Percentiles rank a stretch among this genome's conserved stretches.
phyloP scores from a whole-genome alignment of 2,329 filamentous ascomycete species.

The Cytospora piceae region DNA sequence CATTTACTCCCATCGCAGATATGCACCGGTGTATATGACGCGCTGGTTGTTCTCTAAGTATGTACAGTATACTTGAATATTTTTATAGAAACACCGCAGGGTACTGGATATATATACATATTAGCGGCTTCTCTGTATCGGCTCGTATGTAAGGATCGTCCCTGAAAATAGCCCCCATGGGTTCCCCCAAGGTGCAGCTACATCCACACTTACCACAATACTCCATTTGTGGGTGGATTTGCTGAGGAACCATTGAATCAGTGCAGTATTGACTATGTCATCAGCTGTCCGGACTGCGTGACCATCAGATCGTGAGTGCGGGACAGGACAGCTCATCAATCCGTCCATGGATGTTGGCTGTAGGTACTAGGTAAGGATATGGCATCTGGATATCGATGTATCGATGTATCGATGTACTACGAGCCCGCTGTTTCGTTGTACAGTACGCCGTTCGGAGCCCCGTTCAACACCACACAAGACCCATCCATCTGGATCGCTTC shows the following conservation, averaged over 20 bases:
- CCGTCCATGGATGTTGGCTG: not conserved
- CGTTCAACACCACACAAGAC: not conserved
- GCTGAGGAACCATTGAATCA: slow-evolving; percentile 26
- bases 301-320: not conserved
- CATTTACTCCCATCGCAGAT: not conserved
- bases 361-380: not conserved
- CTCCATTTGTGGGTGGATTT: slow-evolving; percentile 12
- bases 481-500: slow-evolving; percentile 2
- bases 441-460: not conserved
- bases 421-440: not conserved
- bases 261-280: not conserved
- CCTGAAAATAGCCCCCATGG: slow-evolving; percentile 11
- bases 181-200: slow-evolving; percentile 28
- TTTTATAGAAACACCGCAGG: slow-evolving; percentile 11
- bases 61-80: not conserved
- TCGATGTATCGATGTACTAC: not conserved
- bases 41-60: not conserved
- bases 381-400: not conserved
- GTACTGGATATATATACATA: not conserved
- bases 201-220: slow-evolving; percentile 21
- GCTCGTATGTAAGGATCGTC: slow-evolving; percentile 26
- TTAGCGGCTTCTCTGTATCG: not conserved
- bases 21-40: not conserved
- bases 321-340: slow-evolving; percentile 4
- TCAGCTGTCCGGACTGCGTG: not conserved